phyloP scores from a whole-genome alignment of 2,329 filamentous ascomycete genomes.

The Tolypocladium endophyticum region DNA sequence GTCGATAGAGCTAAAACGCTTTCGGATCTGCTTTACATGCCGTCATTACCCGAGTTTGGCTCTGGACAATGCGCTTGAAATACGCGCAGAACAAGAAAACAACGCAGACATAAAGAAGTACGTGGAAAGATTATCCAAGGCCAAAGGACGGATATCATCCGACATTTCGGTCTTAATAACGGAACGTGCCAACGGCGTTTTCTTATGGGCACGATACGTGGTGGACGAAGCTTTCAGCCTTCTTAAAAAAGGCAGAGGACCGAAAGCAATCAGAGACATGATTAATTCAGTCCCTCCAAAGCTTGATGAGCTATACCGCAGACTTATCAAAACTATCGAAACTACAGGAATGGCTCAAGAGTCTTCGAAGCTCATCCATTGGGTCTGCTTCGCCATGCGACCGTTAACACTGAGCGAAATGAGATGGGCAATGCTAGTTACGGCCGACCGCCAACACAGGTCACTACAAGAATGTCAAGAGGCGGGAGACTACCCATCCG shows the following conservation, averaged over 20 bases:
- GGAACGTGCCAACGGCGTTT: conserved; percentile 17
- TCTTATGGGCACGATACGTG: conserved; percentile 25
- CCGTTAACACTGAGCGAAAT: conserved; percentile 16
- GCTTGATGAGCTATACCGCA: conserved; percentile 14
- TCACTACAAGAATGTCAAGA: conserved; percentile 10
- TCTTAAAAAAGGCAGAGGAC: conserved; percentile 6
- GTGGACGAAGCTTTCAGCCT: conserved; percentile 5
- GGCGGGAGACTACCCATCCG: conserved; percentile 7
- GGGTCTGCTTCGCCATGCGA: conserved; percentile 18
- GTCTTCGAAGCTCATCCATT: conserved; percentile 18
- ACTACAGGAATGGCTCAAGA: conserved; percentile 9
- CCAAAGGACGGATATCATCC: neutral
- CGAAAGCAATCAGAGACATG: conserved; percentile 9
- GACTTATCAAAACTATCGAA: conserved; percentile 8
- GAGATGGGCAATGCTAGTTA: conserved; percentile 19
- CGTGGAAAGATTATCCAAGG: conserved; percentile 6
- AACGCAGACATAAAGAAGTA: conserved; percentile 16
- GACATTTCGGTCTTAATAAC: conserved; percentile 6
- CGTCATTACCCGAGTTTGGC: conserved; percentile 19
- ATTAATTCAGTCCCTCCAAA: conserved; percentile 11
- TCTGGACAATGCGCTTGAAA: conserved; percentile 9
- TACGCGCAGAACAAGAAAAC: conserved; percentile 20
- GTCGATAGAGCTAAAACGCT: neutral
- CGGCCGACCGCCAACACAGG: conserved; percentile 7
- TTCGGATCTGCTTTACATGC: conserved; percentile 20